Evolutionary conservation across 2,329 filamentous ascomycete genomes (phyloP), one percentile per base, ranked within the genome.

Genomic region (Gliomastix tumulicola): DNA sequence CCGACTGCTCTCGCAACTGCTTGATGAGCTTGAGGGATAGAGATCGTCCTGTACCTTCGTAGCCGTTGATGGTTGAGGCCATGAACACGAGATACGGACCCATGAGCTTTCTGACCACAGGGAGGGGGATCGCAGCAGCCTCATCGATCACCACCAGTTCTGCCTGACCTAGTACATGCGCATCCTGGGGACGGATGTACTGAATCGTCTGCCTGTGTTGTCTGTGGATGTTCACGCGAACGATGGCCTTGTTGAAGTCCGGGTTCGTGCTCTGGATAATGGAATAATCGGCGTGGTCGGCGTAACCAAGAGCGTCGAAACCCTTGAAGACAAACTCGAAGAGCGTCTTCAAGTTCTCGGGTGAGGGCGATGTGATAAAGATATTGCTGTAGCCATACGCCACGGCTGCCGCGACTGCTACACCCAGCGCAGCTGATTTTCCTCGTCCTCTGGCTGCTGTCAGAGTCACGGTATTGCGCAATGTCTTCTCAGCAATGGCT

Each of bases 301-400:
- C 79, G 54, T 98, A 98, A 21, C 84, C 86, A 20, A 98, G 71
- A 10, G 89, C 86, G 57, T 98, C 92, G 51, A 98, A 98, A 1
- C 89, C 92, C 60, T 96, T 97, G 72, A 98, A 96, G 15, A 98
- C 78, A 52, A 98, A 98, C 53, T 98, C 89, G 56, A 98, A 98
- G 7, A 98, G 71, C 0, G 92, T 98, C 67, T 97, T 98, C 71
- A 98, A 71, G 63, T 98, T 98, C 64, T 98, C 94, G 1, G 92
- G 92, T 42, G 88, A 96, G 1, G 90, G 90, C 2, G 90, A 97
- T 2, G 92, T 98, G 56, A 98, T 95, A 64, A 98, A 98, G 51
- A 98, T 95, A 60, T 98, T 98, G 68, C 88, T 95, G 63, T 98
- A 98, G 19, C 92, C 92, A 55, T 97, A 86, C 2, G 92, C 90